These are phyloP conservation scores for Carex kokanica DNA, from an alignment of 176 grass and related monocot species.

Conservation along the genomic window DNA sequence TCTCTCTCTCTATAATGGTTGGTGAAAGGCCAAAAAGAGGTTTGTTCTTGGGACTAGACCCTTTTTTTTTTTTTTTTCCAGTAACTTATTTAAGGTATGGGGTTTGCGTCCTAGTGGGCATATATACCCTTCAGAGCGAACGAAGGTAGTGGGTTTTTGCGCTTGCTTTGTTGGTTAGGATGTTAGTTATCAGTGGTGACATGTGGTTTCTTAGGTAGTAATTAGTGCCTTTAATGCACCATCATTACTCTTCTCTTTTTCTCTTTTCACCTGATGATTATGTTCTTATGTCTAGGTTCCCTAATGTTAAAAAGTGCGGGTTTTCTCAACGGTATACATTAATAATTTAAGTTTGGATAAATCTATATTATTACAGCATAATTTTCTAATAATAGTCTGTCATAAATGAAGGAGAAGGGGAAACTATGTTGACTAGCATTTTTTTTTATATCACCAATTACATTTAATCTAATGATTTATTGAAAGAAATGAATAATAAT, in stretches of 20 bases:
- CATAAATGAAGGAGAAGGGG: neutral
- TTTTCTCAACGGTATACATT: neutral
- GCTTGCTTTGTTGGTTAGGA: slow-evolving; percentile 33
- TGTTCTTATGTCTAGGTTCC: slow-evolving; percentile 21
- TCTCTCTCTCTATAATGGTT: slow-evolving; percentile 8
- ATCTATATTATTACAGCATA: neutral
- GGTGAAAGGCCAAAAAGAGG: slow-evolving; percentile 24
- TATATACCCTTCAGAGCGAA: slow-evolving; percentile 25
- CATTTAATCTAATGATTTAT: neutral
- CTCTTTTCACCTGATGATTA: slow-evolving; percentile 15
- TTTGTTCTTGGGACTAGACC: slow-evolving; percentile 25
- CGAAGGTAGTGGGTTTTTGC: slow-evolving; percentile 14
- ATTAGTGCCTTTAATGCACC: slow-evolving; percentile 7
- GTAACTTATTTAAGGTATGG: slow-evolving; percentile 48
- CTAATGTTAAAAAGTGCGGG: neutral
- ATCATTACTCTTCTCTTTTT: neutral
- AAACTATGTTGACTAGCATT: neutral
- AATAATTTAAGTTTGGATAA: slow-evolving; percentile 13
- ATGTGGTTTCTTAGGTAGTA: slow-evolving; percentile 29
- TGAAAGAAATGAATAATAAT: neutral
- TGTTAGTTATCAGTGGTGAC: slow-evolving; percentile 50
- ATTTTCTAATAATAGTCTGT: neutral
- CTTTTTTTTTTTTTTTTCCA: neutral
- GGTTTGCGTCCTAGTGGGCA: slow-evolving; percentile 56
- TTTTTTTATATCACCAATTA: neutral